Conservation (phyloP, 176 grass and related monocot species). For the Triticum turgidum region DNA sequence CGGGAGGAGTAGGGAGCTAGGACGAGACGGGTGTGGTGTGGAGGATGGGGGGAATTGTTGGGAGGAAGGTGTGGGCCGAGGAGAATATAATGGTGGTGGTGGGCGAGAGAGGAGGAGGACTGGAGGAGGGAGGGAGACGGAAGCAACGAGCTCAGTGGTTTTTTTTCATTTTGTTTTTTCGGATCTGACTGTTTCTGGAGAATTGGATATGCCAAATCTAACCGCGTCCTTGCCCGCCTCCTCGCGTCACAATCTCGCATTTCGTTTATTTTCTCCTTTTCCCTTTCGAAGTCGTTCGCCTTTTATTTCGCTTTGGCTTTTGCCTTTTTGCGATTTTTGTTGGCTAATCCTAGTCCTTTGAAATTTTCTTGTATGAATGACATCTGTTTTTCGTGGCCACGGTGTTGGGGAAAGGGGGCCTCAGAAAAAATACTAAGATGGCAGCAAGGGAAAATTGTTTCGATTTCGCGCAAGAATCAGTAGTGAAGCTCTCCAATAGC, state of each 20-base stretch:
- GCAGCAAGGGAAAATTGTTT: too few species aligned
- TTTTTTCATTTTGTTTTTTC: not conserved
- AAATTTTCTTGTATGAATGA: not conserved
- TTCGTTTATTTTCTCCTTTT: not conserved
- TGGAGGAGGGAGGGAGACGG: not conserved
- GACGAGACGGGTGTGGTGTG: slow-evolving; percentile 20
- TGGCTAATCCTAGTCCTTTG: not conserved
- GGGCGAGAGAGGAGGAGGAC: not conserved
- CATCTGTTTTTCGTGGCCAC: too few species aligned
- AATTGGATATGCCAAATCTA: slow-evolving; percentile 42
- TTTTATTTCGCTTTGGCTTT: not conserved
- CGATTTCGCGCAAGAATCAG: too few species aligned
- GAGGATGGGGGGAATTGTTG: slow-evolving; percentile 32
- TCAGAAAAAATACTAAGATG: too few species aligned
- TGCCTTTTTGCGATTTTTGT: not conserved
- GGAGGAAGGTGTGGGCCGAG: slow-evolving; percentile 16
- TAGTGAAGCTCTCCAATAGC: too few species aligned
- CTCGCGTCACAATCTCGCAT: not conserved
- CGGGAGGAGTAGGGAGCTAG: not conserved
- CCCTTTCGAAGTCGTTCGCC: not conserved
- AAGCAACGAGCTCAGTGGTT: slow-evolving; percentile 15
- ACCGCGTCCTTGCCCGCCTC: not conserved
- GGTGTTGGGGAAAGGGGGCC: too few species aligned
- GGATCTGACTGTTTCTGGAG: not conserved
- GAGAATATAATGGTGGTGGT: slow-evolving; percentile 41